These are phyloP conservation scores for Penicillium sp. DNA, from an alignment of 2,329 filamentous ascomycete species.

Conservation along the genomic window DNA sequence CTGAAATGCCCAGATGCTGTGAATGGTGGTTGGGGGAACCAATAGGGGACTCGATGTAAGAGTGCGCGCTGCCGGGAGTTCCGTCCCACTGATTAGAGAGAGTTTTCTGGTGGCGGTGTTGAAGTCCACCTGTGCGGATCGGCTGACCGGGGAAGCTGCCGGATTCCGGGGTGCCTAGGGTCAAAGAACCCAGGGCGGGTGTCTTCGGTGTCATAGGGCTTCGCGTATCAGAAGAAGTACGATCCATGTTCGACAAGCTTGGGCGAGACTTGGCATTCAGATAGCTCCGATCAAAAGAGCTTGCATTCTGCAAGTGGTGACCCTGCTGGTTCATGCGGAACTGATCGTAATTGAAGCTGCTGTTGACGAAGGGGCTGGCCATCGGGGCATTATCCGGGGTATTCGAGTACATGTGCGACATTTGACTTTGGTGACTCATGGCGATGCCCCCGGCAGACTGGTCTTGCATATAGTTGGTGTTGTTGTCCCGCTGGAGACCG, in stretches of 20 bases:
- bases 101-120: conserved; percentile 73
- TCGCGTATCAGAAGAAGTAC: conserved; percentile 72
- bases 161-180: conserved; percentile 71
- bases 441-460: conserved; percentile 56
- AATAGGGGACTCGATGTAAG: conserved; percentile 85
- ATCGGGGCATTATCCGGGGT: conserved; percentile 91
- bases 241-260: conserved; percentile 65
- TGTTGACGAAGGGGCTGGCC: conserved; percentile 80
- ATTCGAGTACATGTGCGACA: conserved; percentile 77
- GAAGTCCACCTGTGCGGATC: conserved; percentile 67
- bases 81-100: conserved; percentile 89
- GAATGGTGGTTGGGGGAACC: conserved; percentile 67
- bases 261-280: conserved; percentile 61
- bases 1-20: conserved; percentile 74
- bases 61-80: conserved; percentile 79
- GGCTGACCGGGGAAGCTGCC: conserved; percentile 74
- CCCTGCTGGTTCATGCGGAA: conserved; percentile 64
- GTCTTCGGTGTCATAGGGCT: conserved; percentile 87
- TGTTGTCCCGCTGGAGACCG: conserved; percentile 36
- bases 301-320: conserved; percentile 40
- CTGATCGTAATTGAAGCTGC: conserved; percentile 73
- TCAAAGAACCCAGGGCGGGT: conserved; percentile 71
- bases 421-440: conserved; percentile 67
- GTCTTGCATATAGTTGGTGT: conserved; percentile 47
- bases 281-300: conserved; percentile 58